Evolutionary conservation across 2,329 filamentous ascomycete species (phyloP).

Genomic region (Exophiala oligosperma): DNA sequence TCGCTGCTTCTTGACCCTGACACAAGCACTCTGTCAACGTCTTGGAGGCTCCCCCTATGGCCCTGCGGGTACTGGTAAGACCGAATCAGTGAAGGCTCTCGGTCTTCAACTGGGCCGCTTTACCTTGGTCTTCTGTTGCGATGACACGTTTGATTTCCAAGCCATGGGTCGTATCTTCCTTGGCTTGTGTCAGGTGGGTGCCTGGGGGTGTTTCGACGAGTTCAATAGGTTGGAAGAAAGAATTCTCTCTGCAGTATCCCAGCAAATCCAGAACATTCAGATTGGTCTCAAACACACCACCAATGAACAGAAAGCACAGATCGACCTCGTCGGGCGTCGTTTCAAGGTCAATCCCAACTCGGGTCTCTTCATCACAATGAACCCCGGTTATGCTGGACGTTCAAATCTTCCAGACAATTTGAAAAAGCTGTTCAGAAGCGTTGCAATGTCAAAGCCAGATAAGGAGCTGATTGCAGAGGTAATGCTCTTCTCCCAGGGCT

Average conservation of each 20-base stretch:
- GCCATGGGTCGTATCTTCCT: slow-evolving; percentile 99
- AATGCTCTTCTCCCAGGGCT: slow-evolving; percentile 99
- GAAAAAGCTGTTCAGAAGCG: slow-evolving; percentile 99
- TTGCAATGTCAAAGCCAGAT: slow-evolving; percentile 99
- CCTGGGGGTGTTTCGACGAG: slow-evolving; percentile 99
- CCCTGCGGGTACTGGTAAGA: slow-evolving; percentile 97
- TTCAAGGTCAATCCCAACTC: slow-evolving; percentile 89
- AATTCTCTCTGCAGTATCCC: slow-evolving; percentile 95
- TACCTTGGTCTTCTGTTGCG: slow-evolving; percentile 98
- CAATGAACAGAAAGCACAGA: slow-evolving; percentile 80
- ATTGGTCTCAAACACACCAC: slow-evolving; percentile 84
- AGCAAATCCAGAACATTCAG: slow-evolving; percentile 99
- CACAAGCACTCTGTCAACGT: slow-evolving; percentile 90
- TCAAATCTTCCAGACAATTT: slow-evolving; percentile 98
- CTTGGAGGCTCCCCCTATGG: slow-evolving; percentile 97
- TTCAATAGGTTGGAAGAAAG: slow-evolving; percentile 99
- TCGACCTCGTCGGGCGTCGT: slow-evolving; percentile 90
- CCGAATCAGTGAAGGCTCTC: slow-evolving; percentile 96
- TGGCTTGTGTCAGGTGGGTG: slow-evolving; percentile 97
- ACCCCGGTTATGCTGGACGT: slow-evolving; percentile 95
- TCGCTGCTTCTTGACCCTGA: slow-evolving; percentile 96
- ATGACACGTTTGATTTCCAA: slow-evolving; percentile 99
- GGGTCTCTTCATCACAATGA: slow-evolving; percentile 99
- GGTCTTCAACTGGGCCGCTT: slow-evolving; percentile 96
- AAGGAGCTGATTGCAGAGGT: slow-evolving; percentile 99